phyloP scores from a whole-genome alignment of 768 basidiomycete genomes.

The Trichaptum fuscoviolaceum region DNA sequence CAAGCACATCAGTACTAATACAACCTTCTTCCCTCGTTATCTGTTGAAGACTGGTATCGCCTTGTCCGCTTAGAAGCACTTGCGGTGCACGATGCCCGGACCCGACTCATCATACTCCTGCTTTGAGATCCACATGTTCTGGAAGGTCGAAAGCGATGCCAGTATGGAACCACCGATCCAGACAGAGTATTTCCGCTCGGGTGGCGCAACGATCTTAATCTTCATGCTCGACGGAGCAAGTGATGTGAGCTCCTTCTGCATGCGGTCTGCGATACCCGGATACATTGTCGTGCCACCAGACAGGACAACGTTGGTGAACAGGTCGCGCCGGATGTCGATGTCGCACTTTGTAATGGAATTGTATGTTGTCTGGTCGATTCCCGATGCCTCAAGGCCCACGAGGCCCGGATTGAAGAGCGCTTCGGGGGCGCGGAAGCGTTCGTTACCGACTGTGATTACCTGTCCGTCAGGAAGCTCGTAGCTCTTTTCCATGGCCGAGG shows the following conservation, averaged over 20 bases:
- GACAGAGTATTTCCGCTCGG: slow-evolving; percentile 93
- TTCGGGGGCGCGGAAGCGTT: slow-evolving; percentile 58
- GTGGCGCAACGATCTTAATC: slow-evolving; percentile 92
- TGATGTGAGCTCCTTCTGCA: slow-evolving; percentile 89
- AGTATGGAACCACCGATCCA: slow-evolving; percentile 89
- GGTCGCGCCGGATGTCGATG: slow-evolving; percentile 77
- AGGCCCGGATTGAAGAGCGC: slow-evolving; percentile 56
- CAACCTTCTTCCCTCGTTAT: too few species aligned
- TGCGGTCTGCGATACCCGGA: slow-evolving; percentile 92
- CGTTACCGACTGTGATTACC: slow-evolving; percentile 82
- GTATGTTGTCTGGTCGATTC: slow-evolving; percentile 72
- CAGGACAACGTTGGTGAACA: slow-evolving; percentile 80
- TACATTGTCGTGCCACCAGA: slow-evolving; percentile 80
- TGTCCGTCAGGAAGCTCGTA: slow-evolving; percentile 93
- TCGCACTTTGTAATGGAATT: slow-evolving; percentile 68
- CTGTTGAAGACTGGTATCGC: not conserved
- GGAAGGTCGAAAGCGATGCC: slow-evolving; percentile 91
- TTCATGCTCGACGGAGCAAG: slow-evolving; percentile 88
- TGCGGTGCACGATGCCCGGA: slow-evolving; percentile 76
- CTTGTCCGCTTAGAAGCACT: slow-evolving; percentile 6
- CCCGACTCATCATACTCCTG: slow-evolving; percentile 89
- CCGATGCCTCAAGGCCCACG: slow-evolving; percentile 70
- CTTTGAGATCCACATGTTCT: slow-evolving; percentile 92
- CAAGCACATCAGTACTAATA: too few species aligned
- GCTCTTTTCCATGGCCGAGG: slow-evolving; percentile 85